Conservation (phyloP, 2,329 filamentous ascomycete genomes). For the Cordyceps sp. region DNA sequence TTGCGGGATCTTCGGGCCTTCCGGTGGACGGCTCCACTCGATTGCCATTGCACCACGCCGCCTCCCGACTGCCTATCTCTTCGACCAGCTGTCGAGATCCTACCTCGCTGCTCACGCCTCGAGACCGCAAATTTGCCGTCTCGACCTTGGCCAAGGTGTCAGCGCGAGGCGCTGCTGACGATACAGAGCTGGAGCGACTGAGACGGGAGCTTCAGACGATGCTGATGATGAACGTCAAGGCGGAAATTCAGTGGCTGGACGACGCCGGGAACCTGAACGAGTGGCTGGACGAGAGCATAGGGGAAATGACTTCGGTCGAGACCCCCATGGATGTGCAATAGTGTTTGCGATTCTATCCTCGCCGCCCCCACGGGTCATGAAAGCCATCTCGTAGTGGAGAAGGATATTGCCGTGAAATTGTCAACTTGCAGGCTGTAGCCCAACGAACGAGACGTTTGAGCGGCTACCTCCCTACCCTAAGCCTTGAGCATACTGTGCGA, state of each 20-base stretch:
- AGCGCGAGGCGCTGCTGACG: constrained; percentile 10
- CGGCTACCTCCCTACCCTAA: too few species aligned
- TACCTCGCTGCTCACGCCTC: constrained; percentile 24
- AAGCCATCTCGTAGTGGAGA: too few species aligned
- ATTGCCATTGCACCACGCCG: not conserved
- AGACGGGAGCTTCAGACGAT: constrained; percentile 50
- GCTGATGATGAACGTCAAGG: constrained; percentile 58
- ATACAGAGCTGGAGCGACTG: constrained; percentile 20
- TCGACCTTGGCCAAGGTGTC: constrained; percentile 30
- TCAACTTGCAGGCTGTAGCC: too few species aligned
- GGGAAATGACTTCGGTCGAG: not conserved
- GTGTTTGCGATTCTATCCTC: not conserved
- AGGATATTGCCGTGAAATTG: too few species aligned
- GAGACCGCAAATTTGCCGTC: constrained; percentile 42
- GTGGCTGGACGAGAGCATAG: constrained; percentile 27
- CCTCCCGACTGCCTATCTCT: constrained; percentile 6
- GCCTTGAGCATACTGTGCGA: too few species aligned
- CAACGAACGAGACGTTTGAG: too few species aligned
- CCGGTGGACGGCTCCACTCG: constrained; percentile 3
- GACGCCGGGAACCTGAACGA: constrained; percentile 28
- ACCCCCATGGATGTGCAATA: not conserved
- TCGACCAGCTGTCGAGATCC: constrained; percentile 12
- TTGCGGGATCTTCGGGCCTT: not conserved
- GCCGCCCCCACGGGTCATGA: not conserved
- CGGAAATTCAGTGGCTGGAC: constrained; percentile 60